Evolutionary conservation across 768 basidiomycete genomes (phyloP), one percentile per base, ranked within the genome.

Genomic region (Pleurotus platypus): DNA sequence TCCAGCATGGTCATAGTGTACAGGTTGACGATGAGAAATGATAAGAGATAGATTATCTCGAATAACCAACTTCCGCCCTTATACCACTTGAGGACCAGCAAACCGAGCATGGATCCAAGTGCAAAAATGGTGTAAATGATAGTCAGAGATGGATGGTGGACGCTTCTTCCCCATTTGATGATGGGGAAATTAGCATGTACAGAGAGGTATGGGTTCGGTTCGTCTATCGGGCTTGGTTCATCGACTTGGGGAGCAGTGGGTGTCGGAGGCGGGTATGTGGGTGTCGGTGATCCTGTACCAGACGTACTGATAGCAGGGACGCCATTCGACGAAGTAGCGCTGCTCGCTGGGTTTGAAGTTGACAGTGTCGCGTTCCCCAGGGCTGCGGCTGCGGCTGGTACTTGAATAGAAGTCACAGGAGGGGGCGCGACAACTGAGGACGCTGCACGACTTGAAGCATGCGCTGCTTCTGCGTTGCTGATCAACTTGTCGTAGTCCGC

Each of bases 101-200:
- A 24, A 1, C 37, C 51, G 16, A 53, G 16, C 39, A 53, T 53
- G 8, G 51, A 53, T 5, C 51, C 35, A 12, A 53, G 38, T 12
- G 51, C 51, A 16, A 53, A 39, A 20, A 40, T n/a, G 18, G 51
- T 53, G 51, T 53, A 53, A 4, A 53, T 16, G 38, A 53, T 39
- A 20, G 51, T 53, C n/a, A 53, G n/a, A 12, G 38, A 53, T 15
- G 51, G 51, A 22, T 53, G 51, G 22, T 53, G 51, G 38, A 53
- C 51, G 51, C 51, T 53, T 22, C 51, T n/a, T 16, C 51, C 51
- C 51, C 51, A 53, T 40, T 53, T 53, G 7, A 53, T 53, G 24
- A 53, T 18, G 16, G 51, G 51, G 24, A 53, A 53, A 15, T 53
- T 53, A 18, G 51, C 51, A 26, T 53, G 51, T 7, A 53, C 51